Evolutionary conservation across 2,329 filamentous ascomycete species (phyloP).

Genomic region (Arthrobotrys conoides): DNA sequence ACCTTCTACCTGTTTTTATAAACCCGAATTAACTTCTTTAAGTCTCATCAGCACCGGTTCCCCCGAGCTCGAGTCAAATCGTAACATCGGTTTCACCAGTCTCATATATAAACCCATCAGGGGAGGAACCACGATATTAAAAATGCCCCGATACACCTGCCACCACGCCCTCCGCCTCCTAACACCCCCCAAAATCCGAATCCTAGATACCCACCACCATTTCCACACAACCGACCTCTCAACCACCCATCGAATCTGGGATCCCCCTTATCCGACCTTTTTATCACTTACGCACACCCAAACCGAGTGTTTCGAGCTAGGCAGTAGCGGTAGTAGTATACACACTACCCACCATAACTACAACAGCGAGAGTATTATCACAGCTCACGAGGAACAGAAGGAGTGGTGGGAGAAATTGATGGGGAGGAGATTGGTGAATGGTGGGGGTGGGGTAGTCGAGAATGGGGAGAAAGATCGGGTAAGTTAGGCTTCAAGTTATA

Average conservation of each 20-base stretch:
- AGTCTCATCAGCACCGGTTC: too few relatives aligned
- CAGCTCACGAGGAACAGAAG: background rate
- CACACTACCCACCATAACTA: too few relatives aligned
- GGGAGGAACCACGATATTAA: too few relatives aligned
- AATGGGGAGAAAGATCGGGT: background rate
- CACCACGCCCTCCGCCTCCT: conserved; percentile 35
- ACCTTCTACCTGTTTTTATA: too few relatives aligned
- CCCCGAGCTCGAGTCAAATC: too few relatives aligned
- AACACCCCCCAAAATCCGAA: conserved; percentile 22
- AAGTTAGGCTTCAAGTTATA: background rate
- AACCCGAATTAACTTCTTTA: too few relatives aligned
- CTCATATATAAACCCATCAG: too few relatives aligned
- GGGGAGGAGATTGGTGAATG: conserved; percentile 27
- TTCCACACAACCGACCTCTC: conserved; percentile 32
- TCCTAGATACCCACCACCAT: conserved; percentile 29
- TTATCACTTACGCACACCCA: conserved; percentile 25
- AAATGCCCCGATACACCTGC: conserved; percentile 50
- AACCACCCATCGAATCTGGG: conserved; percentile 40
- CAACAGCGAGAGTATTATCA: background rate
- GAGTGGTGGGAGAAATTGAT: conserved; percentile 34
- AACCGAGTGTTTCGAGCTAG: conserved; percentile 8
- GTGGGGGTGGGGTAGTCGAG: background rate
- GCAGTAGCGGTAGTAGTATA: background rate
- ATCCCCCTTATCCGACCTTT: conserved; percentile 49
- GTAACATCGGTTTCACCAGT: too few relatives aligned